These are phyloP conservation scores for Rhinocladiella mackenziei DNA, from an alignment of 2,329 filamentous ascomycete genomes.

Conservation along the genomic window DNA sequence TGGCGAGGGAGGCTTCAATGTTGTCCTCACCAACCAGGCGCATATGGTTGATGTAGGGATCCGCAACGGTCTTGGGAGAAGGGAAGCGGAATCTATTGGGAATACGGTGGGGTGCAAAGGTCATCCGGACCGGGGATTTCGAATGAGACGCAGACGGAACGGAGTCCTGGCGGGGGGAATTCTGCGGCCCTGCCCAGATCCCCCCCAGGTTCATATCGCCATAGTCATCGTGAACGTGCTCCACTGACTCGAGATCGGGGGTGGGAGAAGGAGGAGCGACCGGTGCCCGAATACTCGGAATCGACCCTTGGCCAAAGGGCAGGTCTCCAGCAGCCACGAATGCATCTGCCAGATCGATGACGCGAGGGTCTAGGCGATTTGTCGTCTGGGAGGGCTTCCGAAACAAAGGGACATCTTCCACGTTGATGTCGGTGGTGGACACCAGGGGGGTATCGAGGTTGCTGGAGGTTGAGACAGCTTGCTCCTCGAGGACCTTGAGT, in stretches of 20 bases:
- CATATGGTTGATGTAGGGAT: slow-evolving; percentile 23
- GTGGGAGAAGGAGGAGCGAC: slow-evolving; percentile 4
- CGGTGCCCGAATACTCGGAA: slow-evolving; percentile 7
- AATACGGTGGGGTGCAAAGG: background rate
- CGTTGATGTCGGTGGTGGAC: background rate
- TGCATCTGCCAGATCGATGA: slow-evolving; percentile 19
- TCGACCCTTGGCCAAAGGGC: slow-evolving; percentile 5
- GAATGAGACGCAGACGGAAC: too few relatives aligned
- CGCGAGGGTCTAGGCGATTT: background rate
- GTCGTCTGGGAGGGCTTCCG: background rate
- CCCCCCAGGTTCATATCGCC: slow-evolving; percentile 16
- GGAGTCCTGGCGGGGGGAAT: background rate
- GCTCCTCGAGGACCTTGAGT: slow-evolving; percentile 18
- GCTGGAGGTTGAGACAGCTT: slow-evolving; percentile 3
- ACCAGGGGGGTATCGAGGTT: background rate
- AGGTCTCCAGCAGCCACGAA: slow-evolving; percentile 23
- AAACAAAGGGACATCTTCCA: background rate
- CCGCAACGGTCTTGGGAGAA: slow-evolving; percentile 1
- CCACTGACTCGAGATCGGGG: background rate
- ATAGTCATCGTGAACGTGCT: slow-evolving; percentile 16
- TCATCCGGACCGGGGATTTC: too few relatives aligned
- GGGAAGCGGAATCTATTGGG: background rate
- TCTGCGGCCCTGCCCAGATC: slow-evolving; percentile 14
- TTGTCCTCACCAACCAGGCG: slow-evolving; percentile 13
- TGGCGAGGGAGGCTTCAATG: slow-evolving; percentile 19